Evolutionary conservation across 2,329 filamentous ascomycete genomes (phyloP), one percentile per base, ranked within the genome.

Genomic region (Cladosporium colombiae): DNA sequence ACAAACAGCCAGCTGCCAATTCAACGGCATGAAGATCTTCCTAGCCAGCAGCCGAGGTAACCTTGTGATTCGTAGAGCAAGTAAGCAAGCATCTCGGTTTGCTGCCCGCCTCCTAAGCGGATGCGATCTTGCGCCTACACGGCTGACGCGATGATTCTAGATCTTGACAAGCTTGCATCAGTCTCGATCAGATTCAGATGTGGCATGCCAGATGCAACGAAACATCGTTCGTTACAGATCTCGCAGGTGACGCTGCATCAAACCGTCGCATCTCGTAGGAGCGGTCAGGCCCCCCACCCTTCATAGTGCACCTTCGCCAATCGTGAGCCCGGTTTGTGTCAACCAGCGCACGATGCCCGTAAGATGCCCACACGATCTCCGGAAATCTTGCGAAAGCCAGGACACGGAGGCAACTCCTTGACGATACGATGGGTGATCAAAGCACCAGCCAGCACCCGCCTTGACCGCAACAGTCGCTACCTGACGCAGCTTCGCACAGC

Each of bases 401-500:
- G 46, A 31, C n/a, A 37, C n/a, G 46, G 52, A 49, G 52, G 37
- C 31, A 62, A 23, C 31, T 55, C 60, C 60, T 62, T 62, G 60
- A 62, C 23, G 60, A 62, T 62, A 62, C 46, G 60, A 62, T 33
- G 27, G 21, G 5, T 53, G 55, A 57, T 57, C 55, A 23, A 55
- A 55, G 52, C 52, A 21, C 52, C 31, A 21, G 40, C n/a, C 40
- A 46, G n/a, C 3, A 21, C 10, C 40, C n/a, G 40, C 40, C 40
- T 21, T 18, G 8, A 46, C 40, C n/a, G 10, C 4, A 46, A 21
- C 40, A n/a, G 40, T 46, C n/a, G 40, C 40, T 46, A 21, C 40
- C 40, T 46, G n/a, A 46, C n/a, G 40, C 40, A 46, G 40, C 40
- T 16, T 16, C 10, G 40, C n/a, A 46, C n/a, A 21, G 40, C 40